These are phyloP conservation scores for Entophlyctis helioformis DNA, from an alignment of 192 early-diverging fungal species.

Conservation along the genomic window DNA sequence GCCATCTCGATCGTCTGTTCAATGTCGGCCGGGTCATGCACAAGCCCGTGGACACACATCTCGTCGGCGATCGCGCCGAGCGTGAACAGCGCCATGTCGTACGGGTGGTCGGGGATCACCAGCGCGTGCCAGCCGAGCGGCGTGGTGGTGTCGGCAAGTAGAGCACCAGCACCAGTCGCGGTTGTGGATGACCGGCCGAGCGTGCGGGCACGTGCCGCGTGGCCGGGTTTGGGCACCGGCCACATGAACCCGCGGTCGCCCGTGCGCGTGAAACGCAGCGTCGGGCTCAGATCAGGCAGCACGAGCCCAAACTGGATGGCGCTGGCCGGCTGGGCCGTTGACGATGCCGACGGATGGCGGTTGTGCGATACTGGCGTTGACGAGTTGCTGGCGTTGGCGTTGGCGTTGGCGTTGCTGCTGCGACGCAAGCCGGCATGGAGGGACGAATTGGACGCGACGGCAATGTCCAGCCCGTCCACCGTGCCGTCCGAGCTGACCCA, in stretches of 20 bases:
- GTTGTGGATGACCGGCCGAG: not conserved
- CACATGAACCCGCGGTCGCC: constrained; percentile 77
- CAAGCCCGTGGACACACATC: constrained; percentile 54
- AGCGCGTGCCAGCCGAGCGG: constrained; percentile 10
- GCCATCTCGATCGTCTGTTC: constrained; percentile 61
- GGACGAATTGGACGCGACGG: not conserved
- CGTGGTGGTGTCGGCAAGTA: not conserved
- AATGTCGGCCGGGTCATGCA: constrained; percentile 63
- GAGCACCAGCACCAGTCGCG: not conserved
- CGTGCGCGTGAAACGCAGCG: constrained; percentile 59
- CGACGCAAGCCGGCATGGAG: too few species aligned
- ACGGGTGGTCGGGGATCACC: constrained; percentile 17
- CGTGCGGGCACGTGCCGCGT: constrained; percentile 26
- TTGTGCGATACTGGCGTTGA: too few species aligned
- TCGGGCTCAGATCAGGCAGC: constrained; percentile 45
- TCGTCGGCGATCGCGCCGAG: constrained; percentile 60
- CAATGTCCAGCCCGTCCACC: constrained; percentile 19
- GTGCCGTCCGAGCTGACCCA: constrained; percentile 61
- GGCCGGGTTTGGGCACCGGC: constrained; percentile 41
- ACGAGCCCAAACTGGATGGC: constrained; percentile 7
- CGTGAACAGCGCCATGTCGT: constrained; percentile 66
- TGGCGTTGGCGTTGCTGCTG: too few species aligned
- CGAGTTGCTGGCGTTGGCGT: too few species aligned
- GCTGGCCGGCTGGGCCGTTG: too few species aligned
- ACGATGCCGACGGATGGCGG: too few species aligned